Conservation (phyloP, 2,329 filamentous ascomycete species). For the Aspergillus fumigatiaffinis region DNA sequence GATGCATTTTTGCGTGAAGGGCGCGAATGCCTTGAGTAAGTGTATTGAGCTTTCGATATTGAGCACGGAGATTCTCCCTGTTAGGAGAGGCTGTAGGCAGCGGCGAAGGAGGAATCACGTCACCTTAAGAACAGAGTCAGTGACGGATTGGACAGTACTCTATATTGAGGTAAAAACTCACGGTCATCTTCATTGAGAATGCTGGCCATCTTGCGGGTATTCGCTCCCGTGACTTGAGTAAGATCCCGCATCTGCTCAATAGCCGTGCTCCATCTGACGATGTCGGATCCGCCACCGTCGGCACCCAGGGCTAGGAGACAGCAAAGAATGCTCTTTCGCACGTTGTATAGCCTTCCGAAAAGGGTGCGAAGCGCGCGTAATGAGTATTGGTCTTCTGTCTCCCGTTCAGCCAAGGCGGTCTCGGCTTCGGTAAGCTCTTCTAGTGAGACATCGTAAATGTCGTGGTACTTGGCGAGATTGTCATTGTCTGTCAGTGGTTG, state of each 20-base stretch:
- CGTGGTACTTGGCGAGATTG: slow-evolving; percentile 87
- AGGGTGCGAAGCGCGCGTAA: slow-evolving; percentile 75
- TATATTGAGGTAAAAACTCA: slow-evolving; percentile 41
- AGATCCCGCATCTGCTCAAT: slow-evolving; percentile 69
- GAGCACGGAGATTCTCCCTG: slow-evolving; percentile 79
- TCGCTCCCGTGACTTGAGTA: slow-evolving; percentile 57
- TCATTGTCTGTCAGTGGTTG: slow-evolving; percentile 71
- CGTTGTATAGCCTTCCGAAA: slow-evolving; percentile 72
- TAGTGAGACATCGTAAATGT: slow-evolving; percentile 77
- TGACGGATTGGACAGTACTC: slow-evolving; percentile 11
- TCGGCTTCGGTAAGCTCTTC: slow-evolving; percentile 69
- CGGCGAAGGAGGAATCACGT: slow-evolving; percentile 49
- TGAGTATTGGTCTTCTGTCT: slow-evolving; percentile 73
- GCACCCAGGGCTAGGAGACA: slow-evolving; percentile 84
- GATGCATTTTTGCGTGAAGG: slow-evolving; percentile 88
- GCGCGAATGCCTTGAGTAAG: slow-evolving; percentile 87
- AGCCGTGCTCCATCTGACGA: slow-evolving; percentile 72
- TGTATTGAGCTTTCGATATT: slow-evolving; percentile 81
- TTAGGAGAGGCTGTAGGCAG: slow-evolving; percentile 66
- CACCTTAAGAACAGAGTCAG: slow-evolving; percentile 17
- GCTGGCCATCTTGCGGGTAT: slow-evolving; percentile 62
- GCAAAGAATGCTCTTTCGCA: slow-evolving; percentile 82
- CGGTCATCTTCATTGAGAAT: slow-evolving; percentile 77
- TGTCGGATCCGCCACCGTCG: slow-evolving; percentile 71
- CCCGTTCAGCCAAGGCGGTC: slow-evolving; percentile 58